phyloP scores from a whole-genome alignment of 2,329 filamentous ascomycete species.

The Rhynchosporium graminicola region DNA sequence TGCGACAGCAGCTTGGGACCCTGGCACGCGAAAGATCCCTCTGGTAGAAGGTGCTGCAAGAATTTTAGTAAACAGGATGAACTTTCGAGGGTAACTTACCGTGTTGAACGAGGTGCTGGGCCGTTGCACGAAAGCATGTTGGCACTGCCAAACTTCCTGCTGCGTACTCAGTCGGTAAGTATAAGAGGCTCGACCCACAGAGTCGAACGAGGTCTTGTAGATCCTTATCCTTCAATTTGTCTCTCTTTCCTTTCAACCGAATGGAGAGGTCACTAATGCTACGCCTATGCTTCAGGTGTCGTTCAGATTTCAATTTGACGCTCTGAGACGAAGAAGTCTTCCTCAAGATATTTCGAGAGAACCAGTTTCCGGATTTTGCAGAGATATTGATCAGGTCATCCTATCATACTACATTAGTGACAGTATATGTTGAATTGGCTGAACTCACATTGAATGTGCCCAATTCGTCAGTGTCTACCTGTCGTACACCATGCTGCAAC shows the following conservation, averaged over 20 bases:
- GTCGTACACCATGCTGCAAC: constrained; percentile 53
- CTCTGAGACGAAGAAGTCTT: constrained; percentile 42
- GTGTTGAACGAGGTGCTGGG: constrained; percentile 63
- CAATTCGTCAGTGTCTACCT: constrained; percentile 33
- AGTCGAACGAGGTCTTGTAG: constrained; percentile 62
- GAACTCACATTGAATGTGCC: constrained; percentile 29
- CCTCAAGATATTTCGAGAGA: constrained; percentile 43
- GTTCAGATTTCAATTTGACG: constrained; percentile 35
- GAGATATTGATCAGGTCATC: constrained; percentile 24
- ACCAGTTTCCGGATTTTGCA: constrained; percentile 43
- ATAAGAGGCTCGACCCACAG: constrained; percentile 62
- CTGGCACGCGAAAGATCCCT: constrained; percentile 65
- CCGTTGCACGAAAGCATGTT: constrained; percentile 66
- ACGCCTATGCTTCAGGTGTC: constrained; percentile 47
- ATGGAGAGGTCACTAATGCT: constrained; percentile 58
- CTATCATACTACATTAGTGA: constrained; percentile 17
- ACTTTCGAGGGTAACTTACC: constrained; percentile 44
- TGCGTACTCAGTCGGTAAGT: constrained; percentile 60
- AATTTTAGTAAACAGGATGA: constrained; percentile 20
- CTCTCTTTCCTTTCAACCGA: constrained; percentile 48
- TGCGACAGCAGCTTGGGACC: constrained; percentile 55
- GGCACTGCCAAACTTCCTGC: constrained; percentile 59
- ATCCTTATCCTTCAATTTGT: constrained; percentile 51
- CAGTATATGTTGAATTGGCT: neutral
- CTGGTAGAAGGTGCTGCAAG: constrained; percentile 44